Percentiles rank a stretch among this genome's conserved stretches.
These are phyloP conservation scores for Gnetum montanum DNA, from an alignment of 75 land plant genomes.

Conservation along the genomic window DNA sequence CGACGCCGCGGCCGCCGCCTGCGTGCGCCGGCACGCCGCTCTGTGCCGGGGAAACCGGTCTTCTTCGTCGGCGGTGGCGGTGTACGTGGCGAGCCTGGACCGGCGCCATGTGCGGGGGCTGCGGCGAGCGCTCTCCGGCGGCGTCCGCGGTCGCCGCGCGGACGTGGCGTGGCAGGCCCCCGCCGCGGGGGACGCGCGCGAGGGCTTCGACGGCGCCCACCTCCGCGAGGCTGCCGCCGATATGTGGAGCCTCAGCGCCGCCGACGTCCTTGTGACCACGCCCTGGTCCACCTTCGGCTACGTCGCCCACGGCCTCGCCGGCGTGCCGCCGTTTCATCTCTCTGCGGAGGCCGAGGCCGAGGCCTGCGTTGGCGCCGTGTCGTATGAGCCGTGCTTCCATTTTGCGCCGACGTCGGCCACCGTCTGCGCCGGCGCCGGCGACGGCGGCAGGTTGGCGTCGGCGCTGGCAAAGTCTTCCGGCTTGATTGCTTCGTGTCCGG, in stretches of 20 bases:
- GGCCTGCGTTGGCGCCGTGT: not conserved
- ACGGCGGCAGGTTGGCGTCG: not conserved
- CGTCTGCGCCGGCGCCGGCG: too few species aligned
- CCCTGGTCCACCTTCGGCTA: slow-evolving; percentile 33
- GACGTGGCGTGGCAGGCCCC: slow-evolving; percentile 14
- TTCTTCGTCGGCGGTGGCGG: too few species aligned
- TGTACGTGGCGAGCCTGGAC: not conserved
- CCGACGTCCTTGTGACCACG: slow-evolving; percentile 20
- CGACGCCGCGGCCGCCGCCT: slow-evolving; percentile 9
- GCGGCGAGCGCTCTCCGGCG: not conserved
- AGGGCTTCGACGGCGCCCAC: slow-evolving; percentile 13
- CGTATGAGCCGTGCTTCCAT: not conserved
- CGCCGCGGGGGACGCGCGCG: slow-evolving; percentile 3
- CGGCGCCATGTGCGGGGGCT: not conserved
- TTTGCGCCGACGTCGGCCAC: not conserved
- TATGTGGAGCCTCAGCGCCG: slow-evolving; percentile 43
- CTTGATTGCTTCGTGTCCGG: not conserved
- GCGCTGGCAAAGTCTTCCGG: not conserved
- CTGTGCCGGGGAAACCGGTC: too few species aligned
- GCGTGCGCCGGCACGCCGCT: slow-evolving; percentile 8
- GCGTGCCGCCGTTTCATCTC: slow-evolving; percentile 3
- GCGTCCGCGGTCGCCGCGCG: not conserved
- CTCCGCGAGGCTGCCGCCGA: slow-evolving; percentile 20
- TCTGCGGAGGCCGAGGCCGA: not conserved
- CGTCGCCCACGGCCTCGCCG: slow-evolving; percentile 20